Conservation (phyloP, 371 early-diverging fungal species). For the Zancudomyces culisetae region DNA sequence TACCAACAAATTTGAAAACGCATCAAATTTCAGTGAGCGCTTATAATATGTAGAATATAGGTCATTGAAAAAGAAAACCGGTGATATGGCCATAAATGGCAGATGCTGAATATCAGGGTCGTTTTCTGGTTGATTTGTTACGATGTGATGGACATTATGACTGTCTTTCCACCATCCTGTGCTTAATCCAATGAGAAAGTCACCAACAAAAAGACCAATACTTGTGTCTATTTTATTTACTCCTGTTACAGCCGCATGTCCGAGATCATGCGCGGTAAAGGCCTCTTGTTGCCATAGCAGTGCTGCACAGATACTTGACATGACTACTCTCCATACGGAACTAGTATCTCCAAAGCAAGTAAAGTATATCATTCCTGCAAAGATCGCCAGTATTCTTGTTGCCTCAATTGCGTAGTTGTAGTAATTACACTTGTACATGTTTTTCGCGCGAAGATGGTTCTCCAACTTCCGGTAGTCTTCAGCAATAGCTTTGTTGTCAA, state of each 20-base stretch:
- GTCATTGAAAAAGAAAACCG: conserved; percentile 45
- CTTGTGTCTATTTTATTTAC: conserved; percentile 46
- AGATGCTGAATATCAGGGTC: conserved; percentile 95
- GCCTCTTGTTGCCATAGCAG: conserved; percentile 83
- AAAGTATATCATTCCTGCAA: conserved; percentile 38
- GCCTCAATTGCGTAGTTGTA: conserved; percentile 54
- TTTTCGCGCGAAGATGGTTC: conserved; percentile 31
- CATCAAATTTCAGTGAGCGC: conserved; percentile 60
- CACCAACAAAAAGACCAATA: conserved; percentile 62
- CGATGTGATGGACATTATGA: conserved; percentile 88
- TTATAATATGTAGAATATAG: conserved; percentile 86
- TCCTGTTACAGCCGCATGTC: conserved; percentile 81
- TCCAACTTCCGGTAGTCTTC: conserved; percentile 44
- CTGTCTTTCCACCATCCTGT: conserved; percentile 93
- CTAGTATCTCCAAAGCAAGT: conserved; percentile 30
- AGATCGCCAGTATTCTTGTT: conserved; percentile 39
- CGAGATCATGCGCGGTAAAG: conserved; percentile 86
- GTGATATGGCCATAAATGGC: conserved; percentile 82
- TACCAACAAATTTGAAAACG: conserved; percentile 47
- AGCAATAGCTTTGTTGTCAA: conserved; percentile 28
- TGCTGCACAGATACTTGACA: conserved; percentile 39
- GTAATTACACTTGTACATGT: conserved; percentile 55
- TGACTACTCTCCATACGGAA: conserved; percentile 27
- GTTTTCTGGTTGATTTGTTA: conserved; percentile 74
- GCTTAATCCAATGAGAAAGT: conserved; percentile 70